These are phyloP conservation scores for Hypoxylon perforatum DNA, from an alignment of 495 filamentous ascomycete species.

Conservation along the genomic window DNA sequence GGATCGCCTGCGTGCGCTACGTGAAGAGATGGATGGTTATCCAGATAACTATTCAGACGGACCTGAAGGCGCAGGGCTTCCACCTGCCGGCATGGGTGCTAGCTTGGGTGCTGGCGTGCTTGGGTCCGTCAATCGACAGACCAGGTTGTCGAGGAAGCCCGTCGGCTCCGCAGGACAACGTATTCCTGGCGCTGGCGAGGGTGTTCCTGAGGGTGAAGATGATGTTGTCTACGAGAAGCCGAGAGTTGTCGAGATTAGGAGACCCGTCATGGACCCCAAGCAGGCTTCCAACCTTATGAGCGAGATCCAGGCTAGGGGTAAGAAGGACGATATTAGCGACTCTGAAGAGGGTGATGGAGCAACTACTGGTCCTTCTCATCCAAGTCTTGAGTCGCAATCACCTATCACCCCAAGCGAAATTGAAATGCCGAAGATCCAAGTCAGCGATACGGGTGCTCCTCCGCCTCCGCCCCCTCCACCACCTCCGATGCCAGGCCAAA, in stretches of 20 bases:
- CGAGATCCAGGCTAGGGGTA: constrained; percentile 84
- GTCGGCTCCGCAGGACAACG: constrained; percentile 50
- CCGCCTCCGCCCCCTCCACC: constrained; percentile 64
- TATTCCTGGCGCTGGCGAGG: constrained; percentile 56
- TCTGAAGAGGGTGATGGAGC: constrained; percentile 78
- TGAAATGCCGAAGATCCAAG: constrained; percentile 59
- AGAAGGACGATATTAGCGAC: constrained; percentile 75
- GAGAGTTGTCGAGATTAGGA: constrained; percentile 72
- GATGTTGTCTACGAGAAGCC: constrained; percentile 72
- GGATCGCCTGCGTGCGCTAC: constrained; percentile 88
- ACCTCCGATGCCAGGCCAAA: constrained; percentile 60
- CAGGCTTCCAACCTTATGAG: constrained; percentile 80
- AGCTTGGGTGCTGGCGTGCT: constrained; percentile 66
- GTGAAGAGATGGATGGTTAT: constrained; percentile 91
- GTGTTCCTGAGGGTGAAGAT: constrained; percentile 57
- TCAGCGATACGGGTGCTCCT: constrained; percentile 56
- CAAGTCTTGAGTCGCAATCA: constrained; percentile 75
- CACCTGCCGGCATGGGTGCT: constrained; percentile 49
- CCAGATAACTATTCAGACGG: constrained; percentile 47
- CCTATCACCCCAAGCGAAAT: constrained; percentile 78
- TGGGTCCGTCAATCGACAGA: constrained; percentile 69
- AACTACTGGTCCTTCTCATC: constrained; percentile 81
- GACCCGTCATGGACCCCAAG: constrained; percentile 77
- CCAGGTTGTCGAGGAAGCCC: constrained; percentile 69
- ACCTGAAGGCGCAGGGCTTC: constrained; percentile 49